Base-by-base conservation (phyloP, 2,329 filamentous ascomycete species). In the Trichoderma sp. region DNA sequence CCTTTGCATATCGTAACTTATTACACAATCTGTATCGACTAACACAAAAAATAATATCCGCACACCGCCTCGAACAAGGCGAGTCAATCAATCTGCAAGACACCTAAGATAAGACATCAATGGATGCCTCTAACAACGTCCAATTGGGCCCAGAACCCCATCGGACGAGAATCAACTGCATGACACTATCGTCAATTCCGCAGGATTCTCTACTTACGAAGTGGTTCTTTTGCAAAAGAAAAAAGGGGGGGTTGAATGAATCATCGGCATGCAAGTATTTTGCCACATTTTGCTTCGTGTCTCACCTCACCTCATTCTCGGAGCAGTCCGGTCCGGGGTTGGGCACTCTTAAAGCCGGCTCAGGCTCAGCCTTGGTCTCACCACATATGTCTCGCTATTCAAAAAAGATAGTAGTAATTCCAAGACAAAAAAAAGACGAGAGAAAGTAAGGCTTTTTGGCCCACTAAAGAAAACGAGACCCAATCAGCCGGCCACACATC, bases 401-500 rank as follows among this genome's bases (percentile, higher is more conserved):
- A n/a, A 32, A 34, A 59, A 59, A 34, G n/a, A 34, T 36, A 15
- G 34, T 36, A 32, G 6, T 28, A 59, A 59, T 53, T 53, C 47
- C 47, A 59, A 59, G 28, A 59, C 26, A 59, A 17, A 43, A 43
- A 43, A 43, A 8, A 43, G 15, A 32, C 6, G 6, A 5, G 34
- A 36, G 34, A 30, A 30, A 20, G 15, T 36, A 62, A 62, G 23
- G 32, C 53, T 30, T 30, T 57, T 2, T 23, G 43, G 9, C n/a
- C 43, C 43, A 47, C 43, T 47, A 47, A n/a, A 47, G 13, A 63
- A 63, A 6, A 30, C 39, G 15, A 15, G 28, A 61, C 66, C 66
- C 55, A 72, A 70, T 47, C 39, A 62, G 67, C 66, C 71, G 53
- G 20, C 26, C 59, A 57, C 58, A 55, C 59, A 70, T 70, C 68